Conservation (phyloP, 371 early-diverging fungal species). For the Dinochytrium kinnereticum region DNA sequence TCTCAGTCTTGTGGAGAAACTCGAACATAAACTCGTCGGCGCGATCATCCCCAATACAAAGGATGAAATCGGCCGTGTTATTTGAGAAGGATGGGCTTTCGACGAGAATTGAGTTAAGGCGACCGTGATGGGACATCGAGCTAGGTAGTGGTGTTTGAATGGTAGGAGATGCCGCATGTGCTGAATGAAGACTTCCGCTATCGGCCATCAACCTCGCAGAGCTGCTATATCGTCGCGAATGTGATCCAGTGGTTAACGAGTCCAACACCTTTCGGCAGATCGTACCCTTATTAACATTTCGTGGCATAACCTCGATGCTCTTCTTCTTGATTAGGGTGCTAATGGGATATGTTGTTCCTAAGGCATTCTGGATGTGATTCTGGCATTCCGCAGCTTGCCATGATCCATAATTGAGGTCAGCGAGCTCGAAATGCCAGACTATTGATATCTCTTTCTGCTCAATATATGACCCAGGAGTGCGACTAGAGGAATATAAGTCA, state of each 20-base stretch:
- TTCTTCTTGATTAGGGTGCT: slow-evolving; percentile 45
- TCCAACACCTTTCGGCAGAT: slow-evolving; percentile 64
- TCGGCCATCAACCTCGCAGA: slow-evolving; percentile 4
- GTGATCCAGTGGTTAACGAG: slow-evolving; percentile 49
- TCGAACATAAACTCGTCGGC: slow-evolving; percentile 87
- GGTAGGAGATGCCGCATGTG: neutral
- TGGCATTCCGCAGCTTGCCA: slow-evolving; percentile 93
- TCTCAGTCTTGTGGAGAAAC: slow-evolving; percentile 51
- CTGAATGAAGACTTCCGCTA: neutral
- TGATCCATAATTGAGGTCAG: slow-evolving; percentile 86
- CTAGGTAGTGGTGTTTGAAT: slow-evolving; percentile 10
- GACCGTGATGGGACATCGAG: slow-evolving; percentile 7
- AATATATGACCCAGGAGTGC: slow-evolving; percentile 92
- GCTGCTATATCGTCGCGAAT: slow-evolving; percentile 17
- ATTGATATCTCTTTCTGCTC: slow-evolving; percentile 79
- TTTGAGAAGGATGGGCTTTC: neutral
- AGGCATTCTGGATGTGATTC: slow-evolving; percentile 84
- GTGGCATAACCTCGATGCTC: slow-evolving; percentile 64
- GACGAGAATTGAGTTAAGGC: neutral
- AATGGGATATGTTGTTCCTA: slow-evolving; percentile 52
- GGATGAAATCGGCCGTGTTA: slow-evolving; percentile 56
- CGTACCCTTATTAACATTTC: slow-evolving; percentile 71
- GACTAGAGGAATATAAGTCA: slow-evolving; percentile 36
- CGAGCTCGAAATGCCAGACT: slow-evolving; percentile 90
- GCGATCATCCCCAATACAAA: slow-evolving; percentile 81